Conservation (phyloP, 129 eudicot genomes). For the Arctium lappa region DNA sequence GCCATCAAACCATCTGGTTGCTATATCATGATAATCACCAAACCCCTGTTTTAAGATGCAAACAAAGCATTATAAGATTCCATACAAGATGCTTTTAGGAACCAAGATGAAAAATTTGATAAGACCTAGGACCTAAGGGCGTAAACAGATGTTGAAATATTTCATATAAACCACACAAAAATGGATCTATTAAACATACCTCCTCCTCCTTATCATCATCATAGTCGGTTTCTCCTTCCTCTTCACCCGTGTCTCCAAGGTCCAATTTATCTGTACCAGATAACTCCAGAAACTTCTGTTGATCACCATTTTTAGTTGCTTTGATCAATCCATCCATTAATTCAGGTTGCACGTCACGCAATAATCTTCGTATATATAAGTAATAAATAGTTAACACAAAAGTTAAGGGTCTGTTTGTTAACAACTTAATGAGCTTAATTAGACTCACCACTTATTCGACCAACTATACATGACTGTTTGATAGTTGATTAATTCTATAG, state of each 20-base stretch:
- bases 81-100: neutral
- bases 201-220: conserved; percentile 44
- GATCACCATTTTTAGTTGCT: conserved; percentile 77
- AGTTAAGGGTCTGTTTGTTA: neutral
- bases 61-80: neutral
- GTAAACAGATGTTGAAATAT: neutral
- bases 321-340: conserved; percentile 66
- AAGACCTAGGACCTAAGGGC: neutral
- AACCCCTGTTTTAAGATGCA: conserved; percentile 39
- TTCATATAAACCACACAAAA: neutral
- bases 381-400: neutral
- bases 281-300: conserved; percentile 49
- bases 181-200: conserved; percentile 34
- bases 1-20: conserved; percentile 81
- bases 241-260: conserved; percentile 39
- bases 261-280: conserved; percentile 41
- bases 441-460: neutral
- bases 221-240: conserved; percentile 36
- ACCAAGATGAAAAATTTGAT: neutral
- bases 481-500: neutral
- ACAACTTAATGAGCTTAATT: neutral
- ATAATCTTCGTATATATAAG: conserved; percentile 59
- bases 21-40: conserved; percentile 32
- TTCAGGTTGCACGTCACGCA: conserved; percentile 75
- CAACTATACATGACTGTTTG: neutral